These are phyloP conservation scores for Stagonosporopsis cucurbitacearum DNA, from an alignment of 2,329 filamentous ascomycete genomes.

Conservation along the genomic window DNA sequence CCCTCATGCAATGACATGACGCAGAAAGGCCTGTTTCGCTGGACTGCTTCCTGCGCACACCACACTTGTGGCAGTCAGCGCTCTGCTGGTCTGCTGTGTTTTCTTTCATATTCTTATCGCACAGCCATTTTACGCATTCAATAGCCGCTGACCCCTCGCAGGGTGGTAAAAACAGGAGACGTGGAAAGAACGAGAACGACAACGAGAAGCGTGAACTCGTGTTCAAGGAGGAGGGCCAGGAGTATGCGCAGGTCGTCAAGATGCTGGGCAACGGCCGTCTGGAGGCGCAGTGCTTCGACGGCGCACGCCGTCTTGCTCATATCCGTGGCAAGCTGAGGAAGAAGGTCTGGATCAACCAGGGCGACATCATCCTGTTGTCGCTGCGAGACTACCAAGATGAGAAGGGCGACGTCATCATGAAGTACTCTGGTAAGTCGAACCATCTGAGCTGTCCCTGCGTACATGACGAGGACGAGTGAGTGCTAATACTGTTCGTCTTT, in stretches of 20 bases:
- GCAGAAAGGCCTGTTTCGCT: conserved; percentile 17
- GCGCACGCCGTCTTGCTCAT: conserved; percentile 82
- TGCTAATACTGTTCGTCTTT: conserved; percentile 76
- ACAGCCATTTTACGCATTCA: not conserved
- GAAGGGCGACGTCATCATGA: conserved; percentile 92
- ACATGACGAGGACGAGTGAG: not conserved
- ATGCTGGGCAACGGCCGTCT: conserved; percentile 96
- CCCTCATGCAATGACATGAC: conserved; percentile 20
- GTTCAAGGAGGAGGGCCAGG: conserved; percentile 98
- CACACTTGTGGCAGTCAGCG: conserved; percentile 19
- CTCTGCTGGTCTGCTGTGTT: not conserved
- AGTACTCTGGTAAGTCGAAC: conserved; percentile 65
- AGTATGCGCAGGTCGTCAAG: conserved; percentile 88
- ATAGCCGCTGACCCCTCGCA: conserved; percentile 48
- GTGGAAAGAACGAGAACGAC: conserved; percentile 96
- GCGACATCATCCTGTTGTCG: conserved; percentile 74
- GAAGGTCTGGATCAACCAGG: conserved; percentile 97
- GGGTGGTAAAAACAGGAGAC: conserved; percentile 98
- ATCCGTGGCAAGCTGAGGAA: conserved; percentile 94
- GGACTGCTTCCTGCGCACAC: not conserved
- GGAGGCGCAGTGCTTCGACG: conserved; percentile 94
- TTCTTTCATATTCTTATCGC: no score
- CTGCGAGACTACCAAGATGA: conserved; percentile 93
- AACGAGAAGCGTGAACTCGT: conserved; percentile 98
- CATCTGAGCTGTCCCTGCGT: not conserved